Evolutionary conservation across 208 protist species (phyloP).

Genomic region (Crithidia sp.): DNA sequence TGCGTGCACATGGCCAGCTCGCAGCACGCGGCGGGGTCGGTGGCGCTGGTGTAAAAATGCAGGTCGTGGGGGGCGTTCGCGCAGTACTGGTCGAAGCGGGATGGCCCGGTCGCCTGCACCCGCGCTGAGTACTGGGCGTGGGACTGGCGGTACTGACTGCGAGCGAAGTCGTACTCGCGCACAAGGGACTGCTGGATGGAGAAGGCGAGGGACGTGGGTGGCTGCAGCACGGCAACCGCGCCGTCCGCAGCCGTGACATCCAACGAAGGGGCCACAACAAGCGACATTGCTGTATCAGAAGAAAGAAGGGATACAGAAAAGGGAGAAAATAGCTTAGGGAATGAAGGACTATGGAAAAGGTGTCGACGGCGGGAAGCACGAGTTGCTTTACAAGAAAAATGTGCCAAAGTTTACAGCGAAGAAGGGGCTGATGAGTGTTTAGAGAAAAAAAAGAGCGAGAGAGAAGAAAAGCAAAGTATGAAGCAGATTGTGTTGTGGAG

Average conservation of each 20-base stretch:
- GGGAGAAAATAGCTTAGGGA: background rate
- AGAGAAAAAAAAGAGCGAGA: no score
- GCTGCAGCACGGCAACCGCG: background rate
- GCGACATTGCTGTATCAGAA: background rate
- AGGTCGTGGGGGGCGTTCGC: conserved; percentile 17
- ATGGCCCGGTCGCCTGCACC: conserved; percentile 8
- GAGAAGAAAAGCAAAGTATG: no score
- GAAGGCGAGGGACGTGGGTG: conserved; percentile 3
- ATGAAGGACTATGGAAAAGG: no score
- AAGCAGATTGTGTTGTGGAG: no score
- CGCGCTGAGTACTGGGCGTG: conserved; percentile 36
- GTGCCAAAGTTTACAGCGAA: no score
- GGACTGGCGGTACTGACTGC: conserved; percentile 30
- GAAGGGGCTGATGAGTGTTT: no score
- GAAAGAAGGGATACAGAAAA: background rate
- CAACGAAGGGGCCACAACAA: background rate
- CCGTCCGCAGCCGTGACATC: background rate
- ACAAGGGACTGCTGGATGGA: conserved; percentile 16
- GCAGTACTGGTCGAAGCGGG: conserved; percentile 20
- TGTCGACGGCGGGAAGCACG: no score
- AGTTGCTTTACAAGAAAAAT: no score
- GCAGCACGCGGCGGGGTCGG: conserved; percentile 11
- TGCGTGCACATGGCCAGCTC: conserved; percentile 16
- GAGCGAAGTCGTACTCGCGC: conserved; percentile 29
- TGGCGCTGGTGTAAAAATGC: conserved; percentile 39